A percentile compares a stretch with the other conserved stretches of the same genome.
Evolutionary conservation across 805 yeast species (phyloP).

Genomic region (Saccharomycopsis fermentans): DNA sequence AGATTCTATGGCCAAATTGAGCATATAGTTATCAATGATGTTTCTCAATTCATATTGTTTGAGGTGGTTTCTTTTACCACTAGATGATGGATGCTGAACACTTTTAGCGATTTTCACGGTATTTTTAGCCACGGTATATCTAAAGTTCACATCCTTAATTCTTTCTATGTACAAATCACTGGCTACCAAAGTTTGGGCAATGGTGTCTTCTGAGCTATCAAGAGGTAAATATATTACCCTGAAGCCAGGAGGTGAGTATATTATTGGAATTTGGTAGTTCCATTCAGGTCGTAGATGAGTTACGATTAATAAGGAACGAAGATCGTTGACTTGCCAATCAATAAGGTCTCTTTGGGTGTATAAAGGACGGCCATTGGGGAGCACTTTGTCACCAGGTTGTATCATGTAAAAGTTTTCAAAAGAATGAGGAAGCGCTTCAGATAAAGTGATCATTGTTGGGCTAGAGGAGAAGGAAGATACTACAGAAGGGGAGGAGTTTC

Average conservation of each 20-base stretch:
- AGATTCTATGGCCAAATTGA: slow-evolving; percentile 58
- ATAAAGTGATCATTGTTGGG: slow-evolving; percentile 25
- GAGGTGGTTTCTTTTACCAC: slow-evolving; percentile 21
- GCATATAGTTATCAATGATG: slow-evolving; percentile 56
- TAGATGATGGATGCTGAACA: slow-evolving; percentile 9
- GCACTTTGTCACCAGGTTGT: slow-evolving; percentile 36
- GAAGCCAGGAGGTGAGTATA: slow-evolving; percentile 30
- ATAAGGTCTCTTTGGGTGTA: slow-evolving; percentile 53
- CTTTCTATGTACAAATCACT: slow-evolving; percentile 63
- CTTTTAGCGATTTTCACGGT: slow-evolving; percentile 48
- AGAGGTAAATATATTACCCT: slow-evolving; percentile 43
- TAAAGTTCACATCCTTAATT: slow-evolving; percentile 42
- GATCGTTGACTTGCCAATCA: slow-evolving; percentile 66
- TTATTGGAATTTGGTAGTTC: slow-evolving; percentile 40
- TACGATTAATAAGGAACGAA: slow-evolving; percentile 52
- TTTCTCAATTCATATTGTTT: slow-evolving; percentile 61
- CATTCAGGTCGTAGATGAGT: slow-evolving; percentile 43
- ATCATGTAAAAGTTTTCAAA: slow-evolving; percentile 50
- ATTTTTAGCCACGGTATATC: slow-evolving; percentile 49
- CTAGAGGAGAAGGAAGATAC: slow-evolving; percentile 1
- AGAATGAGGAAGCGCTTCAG: slow-evolving; percentile 42
- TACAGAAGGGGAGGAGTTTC: slow-evolving; percentile 2
- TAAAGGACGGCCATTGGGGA: slow-evolving; percentile 47
- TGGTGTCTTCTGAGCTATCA: slow-evolving; percentile 36
- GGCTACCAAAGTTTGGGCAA: slow-evolving; percentile 39